Evolutionary conservation across 1,284 basidiomycete genomes (phyloP).

Genomic region (Ustilago cynodontis): DNA sequence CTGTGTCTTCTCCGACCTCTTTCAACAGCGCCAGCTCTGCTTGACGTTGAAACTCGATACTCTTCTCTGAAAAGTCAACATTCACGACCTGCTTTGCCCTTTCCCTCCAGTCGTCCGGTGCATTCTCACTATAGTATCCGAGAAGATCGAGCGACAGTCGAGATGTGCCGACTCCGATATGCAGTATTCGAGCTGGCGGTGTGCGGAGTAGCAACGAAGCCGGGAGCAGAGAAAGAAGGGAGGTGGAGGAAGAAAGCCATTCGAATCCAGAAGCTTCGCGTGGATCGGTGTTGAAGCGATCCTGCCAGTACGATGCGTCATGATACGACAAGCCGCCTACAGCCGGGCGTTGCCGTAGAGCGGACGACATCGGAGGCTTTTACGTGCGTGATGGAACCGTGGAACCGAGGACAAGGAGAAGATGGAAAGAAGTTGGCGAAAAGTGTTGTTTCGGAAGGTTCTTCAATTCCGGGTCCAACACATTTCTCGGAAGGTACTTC

Average conservation of each 20-base stretch:
- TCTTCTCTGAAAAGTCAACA: conserved; percentile 30
- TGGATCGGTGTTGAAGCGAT: conserved; percentile 67
- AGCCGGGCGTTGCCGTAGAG: not conserved
- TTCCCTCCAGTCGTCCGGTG: conserved; percentile 19
- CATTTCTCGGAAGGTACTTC: not conserved
- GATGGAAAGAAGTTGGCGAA: not conserved
- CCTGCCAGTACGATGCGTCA: conserved; percentile 60
- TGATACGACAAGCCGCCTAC: conserved; percentile 30
- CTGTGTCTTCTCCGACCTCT: not conserved
- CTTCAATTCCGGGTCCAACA: not conserved
- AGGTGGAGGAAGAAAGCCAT: conserved; percentile 33
- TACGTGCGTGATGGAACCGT: too few species aligned
- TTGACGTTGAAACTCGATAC: conserved; percentile 20
- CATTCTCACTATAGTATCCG: not conserved
- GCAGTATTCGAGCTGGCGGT: conserved; percentile 21
- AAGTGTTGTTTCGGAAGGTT: not conserved
- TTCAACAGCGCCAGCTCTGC: conserved; percentile 6
- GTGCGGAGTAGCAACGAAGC: not conserved
- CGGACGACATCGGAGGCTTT: too few species aligned
- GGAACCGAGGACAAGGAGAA: not conserved
- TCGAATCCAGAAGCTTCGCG: conserved; percentile 37
- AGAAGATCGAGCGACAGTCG: conserved; percentile 27
- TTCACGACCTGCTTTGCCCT: conserved; percentile 28
- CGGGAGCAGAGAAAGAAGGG: conserved; percentile 11
- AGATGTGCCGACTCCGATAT: conserved; percentile 48